Percentiles rank a stretch among this genome's conserved stretches.
Evolutionary conservation across 2,329 filamentous ascomycete genomes (phyloP).

Genomic region (Teratosphaeria viscida): DNA sequence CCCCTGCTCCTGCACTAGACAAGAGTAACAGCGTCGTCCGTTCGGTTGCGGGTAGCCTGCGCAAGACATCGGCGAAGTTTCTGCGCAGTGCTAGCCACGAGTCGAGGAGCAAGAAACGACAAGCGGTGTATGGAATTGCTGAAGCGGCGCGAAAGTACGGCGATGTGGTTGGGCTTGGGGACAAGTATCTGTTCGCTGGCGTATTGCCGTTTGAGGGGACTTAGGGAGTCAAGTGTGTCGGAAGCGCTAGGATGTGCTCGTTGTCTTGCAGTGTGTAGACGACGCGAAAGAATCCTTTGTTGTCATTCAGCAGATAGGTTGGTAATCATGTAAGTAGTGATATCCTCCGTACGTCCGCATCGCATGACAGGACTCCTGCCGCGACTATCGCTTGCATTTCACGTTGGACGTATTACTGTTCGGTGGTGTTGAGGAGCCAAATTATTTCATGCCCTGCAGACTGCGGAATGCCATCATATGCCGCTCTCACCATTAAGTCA

Average conservation of each 20-base stretch:
- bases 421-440: not conserved
- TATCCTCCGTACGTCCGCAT: not conserved
- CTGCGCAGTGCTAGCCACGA: not conserved
- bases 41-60: not conserved
- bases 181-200: not conserved
- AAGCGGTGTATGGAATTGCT: not conserved
- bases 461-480: not conserved
- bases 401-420: not conserved
- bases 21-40: not conserved
- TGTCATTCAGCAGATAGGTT: not conserved
- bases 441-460: not conserved
- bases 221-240: not conserved
- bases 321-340: not conserved
- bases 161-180: not conserved
- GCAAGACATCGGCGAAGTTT: not conserved
- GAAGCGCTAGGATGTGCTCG: not conserved
- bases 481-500: not conserved
- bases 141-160: not conserved
- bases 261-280: not conserved
- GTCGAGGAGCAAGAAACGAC: not conserved
- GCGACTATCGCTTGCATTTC: too few species aligned
- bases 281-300: not conserved
- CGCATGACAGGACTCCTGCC: too few species aligned
- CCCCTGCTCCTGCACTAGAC: not conserved
- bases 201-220: not conserved